phyloP scores from a whole-genome alignment of 169 alveolate genomes.

The Plasmodium blacklocki region DNA sequence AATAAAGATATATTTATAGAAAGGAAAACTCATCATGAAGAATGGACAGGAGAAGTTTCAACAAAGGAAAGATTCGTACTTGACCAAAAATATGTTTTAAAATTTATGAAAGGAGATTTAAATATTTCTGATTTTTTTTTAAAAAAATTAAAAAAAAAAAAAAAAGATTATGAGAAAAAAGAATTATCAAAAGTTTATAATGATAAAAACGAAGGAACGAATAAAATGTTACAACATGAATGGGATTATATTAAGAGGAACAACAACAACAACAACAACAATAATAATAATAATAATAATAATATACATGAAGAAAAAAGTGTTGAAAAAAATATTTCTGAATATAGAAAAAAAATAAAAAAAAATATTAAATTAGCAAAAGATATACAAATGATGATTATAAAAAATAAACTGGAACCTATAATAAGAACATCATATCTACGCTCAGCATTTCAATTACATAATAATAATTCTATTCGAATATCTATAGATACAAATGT shows the following conservation, averaged over 20 bases:
- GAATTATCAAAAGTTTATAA: not conserved
- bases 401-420: slow-evolving; percentile 80
- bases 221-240: not conserved
- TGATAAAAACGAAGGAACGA: not conserved
- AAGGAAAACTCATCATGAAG: slow-evolving; percentile 89
- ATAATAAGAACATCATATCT: slow-evolving; percentile 86
- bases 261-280: not conserved
- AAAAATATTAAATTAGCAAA: slow-evolving; percentile 77
- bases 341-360: slow-evolving; percentile 3
- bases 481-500: slow-evolving; percentile 86
- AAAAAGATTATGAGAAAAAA: not conserved
- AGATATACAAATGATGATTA: slow-evolving; percentile 80
- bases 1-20: slow-evolving; percentile 77
- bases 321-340: not conserved
- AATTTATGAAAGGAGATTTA: slow-evolving; percentile 78
- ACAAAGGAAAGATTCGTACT: slow-evolving; percentile 86
- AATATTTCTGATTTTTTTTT: slow-evolving; percentile 31
- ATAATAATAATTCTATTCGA: slow-evolving; percentile 80
- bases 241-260: not conserved
- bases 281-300: not conserved
- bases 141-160: slow-evolving; percentile 42
- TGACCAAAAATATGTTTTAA: slow-evolving; percentile 78
- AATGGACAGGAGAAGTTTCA: slow-evolving; percentile 87
- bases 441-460: slow-evolving; percentile 86
- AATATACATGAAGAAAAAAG: not conserved